phyloP scores from a whole-genome alignment of 148 eudicot species.

The Silene conica region DNA sequence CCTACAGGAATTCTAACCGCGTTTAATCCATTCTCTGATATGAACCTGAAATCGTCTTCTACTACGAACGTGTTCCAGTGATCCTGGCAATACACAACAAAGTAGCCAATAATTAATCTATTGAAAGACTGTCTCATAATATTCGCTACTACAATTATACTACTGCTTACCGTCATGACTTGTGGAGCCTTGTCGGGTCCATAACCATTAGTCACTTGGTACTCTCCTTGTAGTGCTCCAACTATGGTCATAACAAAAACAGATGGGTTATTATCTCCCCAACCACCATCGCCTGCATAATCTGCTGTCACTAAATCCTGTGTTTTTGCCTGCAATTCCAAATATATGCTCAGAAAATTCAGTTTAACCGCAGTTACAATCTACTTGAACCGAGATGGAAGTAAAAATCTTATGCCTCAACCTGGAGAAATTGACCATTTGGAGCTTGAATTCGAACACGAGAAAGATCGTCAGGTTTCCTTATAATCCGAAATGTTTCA shows the following conservation, averaged over 20 bases:
- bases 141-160: background rate
- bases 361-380: background rate
- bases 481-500: conserved; percentile 39
- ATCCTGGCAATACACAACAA: conserved; percentile 28
- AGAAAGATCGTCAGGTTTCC: conserved; percentile 25
- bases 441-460: conserved; percentile 43
- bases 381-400: background rate
- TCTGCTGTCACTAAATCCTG: conserved; percentile 52
- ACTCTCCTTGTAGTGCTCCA: conserved; percentile 45
- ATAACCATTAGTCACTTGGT: conserved; percentile 65
- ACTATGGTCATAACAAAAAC: conserved; percentile 41
- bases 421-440: conserved; percentile 55
- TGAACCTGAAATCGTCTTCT: conserved; percentile 62
- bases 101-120: no score
- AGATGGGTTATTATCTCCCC: conserved; percentile 58
- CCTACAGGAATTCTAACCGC: conserved; percentile 73
- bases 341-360: background rate
- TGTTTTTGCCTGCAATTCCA: conserved; percentile 28
- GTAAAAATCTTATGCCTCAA: background rate
- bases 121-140: background rate
- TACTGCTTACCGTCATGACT: conserved; percentile 37
- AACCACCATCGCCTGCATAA: conserved; percentile 43
- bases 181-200: conserved; percentile 45
- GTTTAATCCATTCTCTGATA: conserved; percentile 54
- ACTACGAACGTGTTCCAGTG: conserved; percentile 63